Percentiles rank a stretch among this genome's conserved stretches.
Conservation (phyloP, 495 filamentous ascomycete genomes). For the Friedmanniomyces endolithicus region DNA sequence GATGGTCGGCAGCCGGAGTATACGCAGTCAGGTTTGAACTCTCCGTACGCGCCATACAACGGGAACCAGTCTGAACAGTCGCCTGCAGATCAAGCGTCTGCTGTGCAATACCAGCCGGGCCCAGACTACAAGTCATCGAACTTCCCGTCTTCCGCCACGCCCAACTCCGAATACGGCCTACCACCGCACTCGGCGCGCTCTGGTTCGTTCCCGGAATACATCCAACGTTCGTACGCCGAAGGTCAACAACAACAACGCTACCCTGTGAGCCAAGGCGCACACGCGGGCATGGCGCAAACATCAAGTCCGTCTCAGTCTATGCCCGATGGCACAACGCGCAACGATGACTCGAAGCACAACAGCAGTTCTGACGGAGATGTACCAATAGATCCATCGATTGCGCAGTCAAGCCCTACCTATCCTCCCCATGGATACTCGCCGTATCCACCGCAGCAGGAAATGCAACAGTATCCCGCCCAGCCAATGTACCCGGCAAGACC, state of each 20-base stretch:
- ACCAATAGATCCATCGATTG: slow-evolving; percentile 98
- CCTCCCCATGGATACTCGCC: slow-evolving; percentile 68
- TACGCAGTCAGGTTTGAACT: slow-evolving; percentile 96
- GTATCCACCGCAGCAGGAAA: slow-evolving; percentile 76
- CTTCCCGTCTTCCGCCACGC: slow-evolving; percentile 67
- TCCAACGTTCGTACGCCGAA: slow-evolving; percentile 34
- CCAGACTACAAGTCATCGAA: slow-evolving; percentile 63
- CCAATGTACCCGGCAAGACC: slow-evolving; percentile 57
- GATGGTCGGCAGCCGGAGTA: slow-evolving; percentile 85
- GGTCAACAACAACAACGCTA: slow-evolving; percentile 49
- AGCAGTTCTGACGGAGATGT: slow-evolving; percentile 87
- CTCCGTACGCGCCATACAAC: slow-evolving; percentile 59
- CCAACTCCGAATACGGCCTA: slow-evolving; percentile 77
- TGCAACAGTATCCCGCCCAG: slow-evolving; percentile 48
- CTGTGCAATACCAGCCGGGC: slow-evolving; percentile 47
- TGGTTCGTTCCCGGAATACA: slow-evolving; percentile 66
- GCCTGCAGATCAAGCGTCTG: slow-evolving; percentile 77
- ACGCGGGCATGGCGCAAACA: slow-evolving; percentile 90
- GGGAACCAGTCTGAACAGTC: slow-evolving; percentile 66
- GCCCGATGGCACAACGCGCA: slow-evolving; percentile 62
- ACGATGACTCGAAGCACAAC: slow-evolving; percentile 49
- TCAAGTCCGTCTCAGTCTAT: slow-evolving; percentile 88
- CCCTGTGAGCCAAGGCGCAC: slow-evolving; percentile 56
- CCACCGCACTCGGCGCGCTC: slow-evolving; percentile 62
- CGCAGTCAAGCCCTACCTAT: slow-evolving; percentile 83